Base-by-base conservation (phyloP, 164 flowering plant genomes). In the Magnolia sinica region DNA sequence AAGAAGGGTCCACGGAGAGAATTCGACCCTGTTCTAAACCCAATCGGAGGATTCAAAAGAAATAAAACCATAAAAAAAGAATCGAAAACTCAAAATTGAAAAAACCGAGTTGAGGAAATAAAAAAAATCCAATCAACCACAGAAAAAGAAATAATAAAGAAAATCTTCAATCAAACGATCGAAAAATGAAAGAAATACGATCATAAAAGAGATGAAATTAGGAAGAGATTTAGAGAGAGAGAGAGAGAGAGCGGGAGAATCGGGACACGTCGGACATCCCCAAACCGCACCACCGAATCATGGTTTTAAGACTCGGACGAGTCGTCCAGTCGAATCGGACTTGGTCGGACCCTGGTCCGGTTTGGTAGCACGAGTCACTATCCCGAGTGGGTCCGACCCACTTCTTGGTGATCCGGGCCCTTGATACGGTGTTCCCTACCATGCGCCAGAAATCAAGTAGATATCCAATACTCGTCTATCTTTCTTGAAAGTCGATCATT, bases 211-310 rank as follows among this genome's bases (percentile, higher is more conserved):
- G 50, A 59, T 4, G 8, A 59, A 23, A 16, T 14, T 18, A 64
- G 76, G 67, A 45, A n/a, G 55, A 45, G 69, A 45, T 20, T 23
- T 23, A 24, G 29, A 22, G 5, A 51, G 6, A 8, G 16, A 5
- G 64, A 13, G 14, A 24, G 49, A 68, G 37, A 2, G 51, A 68
- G 71, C 71, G 69, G 69, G 69, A 66, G 69, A 66, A 66, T 66
- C 69, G 69, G 69, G 69, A 22, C 16, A 13, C 31, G 22, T 24
- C 4, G 22, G 23, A 4, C 19, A 22, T 9, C 9, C 8, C 16
- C 16, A 2, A 11, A 20, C 11, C 71, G n/a, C 16, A 7, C 71
- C n/a, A 10, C 71, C 50, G 5, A 14, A 68, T 18, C 61, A 16
- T 55, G 13, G 19, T 16, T 55, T 11, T 55, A 16, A 11, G 18